phyloP scores from a whole-genome alignment of 306 rosid species.

The Adenanthera pavonina region DNA sequence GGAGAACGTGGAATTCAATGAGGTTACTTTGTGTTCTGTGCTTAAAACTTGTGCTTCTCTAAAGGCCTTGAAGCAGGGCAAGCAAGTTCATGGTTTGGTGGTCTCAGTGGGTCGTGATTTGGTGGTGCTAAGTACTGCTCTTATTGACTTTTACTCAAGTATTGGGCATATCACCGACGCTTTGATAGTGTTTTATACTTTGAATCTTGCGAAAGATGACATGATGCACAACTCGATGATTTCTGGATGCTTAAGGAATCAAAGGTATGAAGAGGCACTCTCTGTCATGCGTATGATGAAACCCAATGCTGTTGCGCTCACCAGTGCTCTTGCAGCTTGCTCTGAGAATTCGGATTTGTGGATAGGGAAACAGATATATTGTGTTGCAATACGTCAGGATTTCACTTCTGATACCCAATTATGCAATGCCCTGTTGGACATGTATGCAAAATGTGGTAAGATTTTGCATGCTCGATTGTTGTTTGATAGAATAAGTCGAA shows the following conservation, averaged over 20 bases:
- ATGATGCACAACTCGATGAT: constrained; percentile 58
- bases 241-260: constrained; percentile 61
- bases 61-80: constrained; percentile 56
- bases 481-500: constrained; percentile 49
- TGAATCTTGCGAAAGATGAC: constrained; percentile 54
- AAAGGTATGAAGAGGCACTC: constrained; percentile 52
- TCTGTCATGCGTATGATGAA: constrained; percentile 51
- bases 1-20: constrained; percentile 51
- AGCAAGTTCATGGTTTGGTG: constrained; percentile 77
- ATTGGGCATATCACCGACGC: constrained; percentile 57
- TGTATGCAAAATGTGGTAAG: constrained; percentile 72
- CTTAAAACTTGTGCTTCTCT: constrained; percentile 65
- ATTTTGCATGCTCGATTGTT: constrained; percentile 43
- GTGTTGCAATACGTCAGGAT: constrained; percentile 57
- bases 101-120: constrained; percentile 61
- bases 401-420: constrained; percentile 57
- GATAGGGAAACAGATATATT: constrained; percentile 68
- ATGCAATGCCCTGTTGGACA: constrained; percentile 59
- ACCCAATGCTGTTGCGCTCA: constrained; percentile 62
- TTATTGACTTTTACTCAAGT: constrained; percentile 63
- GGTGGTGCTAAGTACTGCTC: constrained; percentile 69
- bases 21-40: constrained; percentile 69
- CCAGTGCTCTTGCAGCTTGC: constrained; percentile 66
- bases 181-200: constrained; percentile 50
- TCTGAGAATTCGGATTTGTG: constrained; percentile 61